phyloP scores from a whole-genome alignment of 768 basidiomycete species.

The Daedalea quercina region DNA sequence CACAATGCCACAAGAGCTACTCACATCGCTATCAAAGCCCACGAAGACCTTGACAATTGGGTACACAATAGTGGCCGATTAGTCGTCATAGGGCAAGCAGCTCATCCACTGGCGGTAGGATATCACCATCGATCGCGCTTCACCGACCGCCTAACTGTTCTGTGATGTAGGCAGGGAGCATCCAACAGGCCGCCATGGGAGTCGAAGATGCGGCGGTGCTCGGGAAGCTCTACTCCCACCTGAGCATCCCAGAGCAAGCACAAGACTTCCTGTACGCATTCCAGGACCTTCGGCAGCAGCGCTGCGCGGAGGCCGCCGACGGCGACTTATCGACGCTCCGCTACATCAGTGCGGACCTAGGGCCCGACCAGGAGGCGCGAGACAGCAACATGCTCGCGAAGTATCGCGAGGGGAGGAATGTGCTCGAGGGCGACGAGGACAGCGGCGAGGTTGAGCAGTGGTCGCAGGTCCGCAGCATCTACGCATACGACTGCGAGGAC shows the following conservation, averaged over 20 bases:
- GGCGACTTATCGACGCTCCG: constrained; percentile 17
- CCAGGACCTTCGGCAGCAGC: constrained; percentile 28
- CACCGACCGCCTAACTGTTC: background rate
- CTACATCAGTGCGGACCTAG: constrained; percentile 16
- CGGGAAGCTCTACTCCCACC: constrained; percentile 31
- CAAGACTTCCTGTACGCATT: constrained; percentile 26
- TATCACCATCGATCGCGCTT: background rate
- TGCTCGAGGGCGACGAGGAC: constrained; percentile 10
- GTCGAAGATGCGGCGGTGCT: constrained; percentile 35
- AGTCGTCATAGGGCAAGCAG: constrained; percentile 29
- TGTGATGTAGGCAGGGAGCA: constrained; percentile 21
- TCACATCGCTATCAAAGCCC: constrained; percentile 14
- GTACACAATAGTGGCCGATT: constrained; percentile 24
- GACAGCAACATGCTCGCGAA: constrained; percentile 19
- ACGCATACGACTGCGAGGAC: constrained; percentile 30
- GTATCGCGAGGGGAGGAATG: constrained; percentile 13
- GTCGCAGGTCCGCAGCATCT: constrained; percentile 24
- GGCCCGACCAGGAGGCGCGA: constrained; percentile 16
- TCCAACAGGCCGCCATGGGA: constrained; percentile 29
- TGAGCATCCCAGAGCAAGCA: constrained; percentile 24
- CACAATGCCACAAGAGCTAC: constrained; percentile 4
- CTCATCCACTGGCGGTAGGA: constrained; percentile 30
- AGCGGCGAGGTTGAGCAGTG: constrained; percentile 11
- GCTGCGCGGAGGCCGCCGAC: constrained; percentile 19
- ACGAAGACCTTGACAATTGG: constrained; percentile 26